Conservation (phyloP, 306 rosid species). For the Lathyrus oleraceus region DNA sequence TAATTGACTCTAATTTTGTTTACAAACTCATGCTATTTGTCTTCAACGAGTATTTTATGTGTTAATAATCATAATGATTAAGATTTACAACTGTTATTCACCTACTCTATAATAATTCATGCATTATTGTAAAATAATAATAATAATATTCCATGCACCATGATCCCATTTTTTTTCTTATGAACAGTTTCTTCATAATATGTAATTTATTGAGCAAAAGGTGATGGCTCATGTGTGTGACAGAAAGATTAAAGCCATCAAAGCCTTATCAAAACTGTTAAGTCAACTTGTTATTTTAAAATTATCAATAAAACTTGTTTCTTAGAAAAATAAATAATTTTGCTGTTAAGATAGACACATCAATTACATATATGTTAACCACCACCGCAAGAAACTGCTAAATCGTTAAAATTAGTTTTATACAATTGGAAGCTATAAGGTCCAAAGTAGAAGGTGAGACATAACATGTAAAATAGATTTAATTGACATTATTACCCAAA, state of each 20-base stretch:
- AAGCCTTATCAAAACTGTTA: neutral
- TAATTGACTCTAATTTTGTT: conserved; percentile 11
- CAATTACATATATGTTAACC: conserved; percentile 21
- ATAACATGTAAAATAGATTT: neutral
- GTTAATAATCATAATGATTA: conserved; percentile 16
- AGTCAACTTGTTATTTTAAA: conserved; percentile 29
- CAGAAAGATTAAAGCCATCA: conserved; percentile 14
- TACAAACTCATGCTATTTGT: neutral
- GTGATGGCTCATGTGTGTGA: conserved; percentile 28
- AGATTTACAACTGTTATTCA: conserved; percentile 19
- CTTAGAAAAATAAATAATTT: neutral
- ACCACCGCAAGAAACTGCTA: conserved; percentile 23
- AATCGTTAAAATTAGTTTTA: neutral
- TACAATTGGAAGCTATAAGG: neutral
- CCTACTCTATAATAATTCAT: conserved; percentile 34
- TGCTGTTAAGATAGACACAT: conserved; percentile 16
- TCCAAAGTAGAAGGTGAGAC: conserved; percentile 5
- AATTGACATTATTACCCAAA: conserved; percentile 1
- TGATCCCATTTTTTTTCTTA: conserved; percentile 19
- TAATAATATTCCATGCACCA: conserved; percentile 29
- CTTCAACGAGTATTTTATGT: conserved; percentile 14
- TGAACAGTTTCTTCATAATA: conserved; percentile 25
- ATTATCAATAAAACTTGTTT: neutral
- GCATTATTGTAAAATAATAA: neutral
- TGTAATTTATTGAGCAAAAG: conserved; percentile 2